Percentiles rank a stretch among this genome's conserved stretches.
Evolutionary conservation across 225 moss, liverwort and hornwort genomes (phyloP).

Genomic region (Pleurozium schreberi): DNA sequence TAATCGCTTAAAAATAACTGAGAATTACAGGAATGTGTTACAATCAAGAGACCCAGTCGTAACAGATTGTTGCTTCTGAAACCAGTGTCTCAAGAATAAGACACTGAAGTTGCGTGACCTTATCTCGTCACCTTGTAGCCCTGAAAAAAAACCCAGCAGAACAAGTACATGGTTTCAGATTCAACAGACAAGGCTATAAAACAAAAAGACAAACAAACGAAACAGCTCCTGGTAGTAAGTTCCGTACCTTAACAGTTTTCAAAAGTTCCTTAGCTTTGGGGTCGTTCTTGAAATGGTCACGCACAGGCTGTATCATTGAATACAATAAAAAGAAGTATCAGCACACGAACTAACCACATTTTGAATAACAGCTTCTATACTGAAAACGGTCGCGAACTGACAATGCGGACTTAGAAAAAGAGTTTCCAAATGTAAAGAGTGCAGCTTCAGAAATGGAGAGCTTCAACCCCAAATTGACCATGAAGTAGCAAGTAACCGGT

Average conservation of each 20-base stretch:
- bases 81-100: not conserved
- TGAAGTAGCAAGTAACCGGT: not conserved
- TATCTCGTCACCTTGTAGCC: conserved; percentile 31
- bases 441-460: not conserved
- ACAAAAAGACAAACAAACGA: not conserved
- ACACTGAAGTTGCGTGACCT: not conserved
- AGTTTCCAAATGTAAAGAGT: not conserved
- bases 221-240: not conserved
- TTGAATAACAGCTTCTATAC: not conserved
- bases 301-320: conserved; percentile 53
- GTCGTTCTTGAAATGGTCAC: conserved; percentile 78
- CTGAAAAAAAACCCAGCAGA: conserved; percentile 6
- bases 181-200: not conserved
- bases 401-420: not conserved
- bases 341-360: not conserved
- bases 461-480: not conserved
- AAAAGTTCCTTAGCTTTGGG: conserved; percentile 59
- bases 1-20: not conserved
- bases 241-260: conserved; percentile 65
- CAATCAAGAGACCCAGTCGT: not conserved
- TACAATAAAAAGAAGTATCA: not conserved
- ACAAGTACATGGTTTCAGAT: not conserved
- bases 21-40: not conserved
- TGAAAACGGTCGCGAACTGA: not conserved
- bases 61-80: not conserved